Percentiles rank a stretch among this genome's conserved stretches.
These are phyloP conservation scores for Cladosporium phlei DNA, from an alignment of 2,329 filamentous ascomycete genomes.

Conservation along the genomic window DNA sequence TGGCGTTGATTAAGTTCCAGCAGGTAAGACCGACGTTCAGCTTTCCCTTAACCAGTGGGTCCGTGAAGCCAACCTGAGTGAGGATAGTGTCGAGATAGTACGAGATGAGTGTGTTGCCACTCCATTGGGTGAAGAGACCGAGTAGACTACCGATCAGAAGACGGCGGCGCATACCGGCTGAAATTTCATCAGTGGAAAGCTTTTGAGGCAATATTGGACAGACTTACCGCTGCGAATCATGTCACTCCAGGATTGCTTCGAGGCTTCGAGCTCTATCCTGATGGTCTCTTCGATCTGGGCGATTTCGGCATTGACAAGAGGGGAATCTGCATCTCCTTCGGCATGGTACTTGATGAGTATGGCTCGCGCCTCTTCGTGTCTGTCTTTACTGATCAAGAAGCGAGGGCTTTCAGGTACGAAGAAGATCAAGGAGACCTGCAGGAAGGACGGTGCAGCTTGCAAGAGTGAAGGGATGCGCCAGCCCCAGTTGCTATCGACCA, in stretches of 20 bases:
- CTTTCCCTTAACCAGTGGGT: slow-evolving; percentile 27
- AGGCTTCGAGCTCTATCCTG: slow-evolving; percentile 50
- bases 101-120: slow-evolving; percentile 46
- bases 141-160: slow-evolving; percentile 47
- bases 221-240: no score
- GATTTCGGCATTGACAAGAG: slow-evolving; percentile 55
- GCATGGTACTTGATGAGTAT: slow-evolving; percentile 33
- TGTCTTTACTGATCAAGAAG: slow-evolving; percentile 14
- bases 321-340: slow-evolving; percentile 37
- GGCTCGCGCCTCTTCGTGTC: slow-evolving; percentile 24
- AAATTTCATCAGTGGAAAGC: no score
- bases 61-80: slow-evolving; percentile 28
- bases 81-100: slow-evolving; percentile 32
- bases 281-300: slow-evolving; percentile 56
- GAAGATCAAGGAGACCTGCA: slow-evolving; percentile 32
- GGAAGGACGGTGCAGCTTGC: slow-evolving; percentile 43
- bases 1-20: slow-evolving; percentile 40
- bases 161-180: slow-evolving; percentile 49
- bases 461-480: slow-evolving; percentile 48
- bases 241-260: slow-evolving; percentile 54
- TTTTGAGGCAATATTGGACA: no score
- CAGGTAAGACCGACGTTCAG: slow-evolving; percentile 38
- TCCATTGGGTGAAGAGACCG: slow-evolving; percentile 54
- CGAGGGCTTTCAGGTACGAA: slow-evolving; percentile 15
- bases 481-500: slow-evolving; percentile 39